Evolutionary conservation across 495 filamentous ascomycete genomes (phyloP), one percentile per base, ranked within the genome.

Genomic region (Acidiella bohemica): DNA sequence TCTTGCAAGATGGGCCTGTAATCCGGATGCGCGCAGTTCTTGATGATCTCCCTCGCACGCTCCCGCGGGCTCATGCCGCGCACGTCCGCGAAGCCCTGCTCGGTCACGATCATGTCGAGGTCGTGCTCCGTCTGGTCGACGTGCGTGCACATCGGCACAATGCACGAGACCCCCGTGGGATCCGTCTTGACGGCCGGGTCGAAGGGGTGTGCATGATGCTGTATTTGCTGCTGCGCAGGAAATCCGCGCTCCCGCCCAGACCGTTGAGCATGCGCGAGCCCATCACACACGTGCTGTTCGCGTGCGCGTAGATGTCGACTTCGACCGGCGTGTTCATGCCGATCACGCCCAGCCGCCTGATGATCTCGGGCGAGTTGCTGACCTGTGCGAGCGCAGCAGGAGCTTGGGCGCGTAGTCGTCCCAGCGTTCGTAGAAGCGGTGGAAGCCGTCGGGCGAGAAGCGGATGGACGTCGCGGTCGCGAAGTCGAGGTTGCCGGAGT

Each of bases 321-420:
- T 93, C 85, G 47, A 92, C 81, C 19, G 85, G 85, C 2, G 85
- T 93, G 70, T 93, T 93, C 85, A 93, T 93, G 57, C 83, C 85
- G 56, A 93, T 92, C 49, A 84, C 76, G 41, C 84, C 85, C 1
- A 93, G 67, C 3, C 85, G 72, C 13, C 81, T 74, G 66, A 93
- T 93, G 67, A 93, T 92, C 63, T 93, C 85, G 46, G 85, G 85
- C n/a, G 76, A 79, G 73, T 93, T 93, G 54, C 80, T 85, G 23
- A 93, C 83, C 54, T 80, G 75, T 64, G 85, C 2, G 80, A 77
- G 36, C 85, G 82, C 25, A 93, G 76, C 33, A 93, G 80, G 4
- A 93, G 75, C 67, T 88, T 90, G 58, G 78, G 66, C 10, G 78
- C 62, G 64, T 93, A 93, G 21, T 64, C 51, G 41, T 86, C 80